Evolutionary conservation across 306 rosid species (phyloP).

Genomic region (Cicer chorassanicum): DNA sequence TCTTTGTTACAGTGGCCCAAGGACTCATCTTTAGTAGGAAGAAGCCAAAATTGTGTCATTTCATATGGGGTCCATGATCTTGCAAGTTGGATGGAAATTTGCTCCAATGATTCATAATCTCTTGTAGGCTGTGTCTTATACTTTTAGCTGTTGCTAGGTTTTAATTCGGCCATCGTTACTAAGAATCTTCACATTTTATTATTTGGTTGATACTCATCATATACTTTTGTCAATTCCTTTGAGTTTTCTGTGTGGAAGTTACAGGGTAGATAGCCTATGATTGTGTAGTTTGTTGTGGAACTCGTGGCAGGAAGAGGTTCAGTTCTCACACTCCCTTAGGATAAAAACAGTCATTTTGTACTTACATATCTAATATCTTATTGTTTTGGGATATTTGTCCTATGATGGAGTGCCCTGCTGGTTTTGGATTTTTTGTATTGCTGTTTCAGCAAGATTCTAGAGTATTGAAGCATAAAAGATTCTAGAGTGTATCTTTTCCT

Average conservation of each 20-base stretch:
- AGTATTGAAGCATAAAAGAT: too few species aligned
- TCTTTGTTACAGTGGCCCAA: background rate
- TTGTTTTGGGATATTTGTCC: too few species aligned
- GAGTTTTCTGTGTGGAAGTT: background rate
- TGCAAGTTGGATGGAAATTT: background rate
- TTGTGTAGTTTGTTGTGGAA: too few species aligned
- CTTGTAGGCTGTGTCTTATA: background rate
- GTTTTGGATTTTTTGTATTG: too few species aligned
- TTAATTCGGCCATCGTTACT: background rate
- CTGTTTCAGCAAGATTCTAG: too few species aligned
- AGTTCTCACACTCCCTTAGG: too few species aligned
- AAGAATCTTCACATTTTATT: background rate
- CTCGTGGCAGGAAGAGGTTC: too few species aligned
- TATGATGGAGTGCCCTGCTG: too few species aligned
- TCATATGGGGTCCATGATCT: background rate
- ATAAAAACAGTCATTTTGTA: too few species aligned
- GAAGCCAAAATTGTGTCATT: background rate
- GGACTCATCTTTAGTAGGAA: background rate
- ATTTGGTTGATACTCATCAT: background rate
- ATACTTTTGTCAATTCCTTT: background rate
- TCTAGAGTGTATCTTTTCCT: too few species aligned
- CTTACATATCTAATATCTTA: too few species aligned
- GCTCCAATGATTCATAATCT: background rate
- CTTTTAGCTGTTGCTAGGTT: background rate
- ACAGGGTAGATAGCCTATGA: background rate